Conservation (phyloP, 768 basidiomycete genomes). For the Russula lepida region DNA sequence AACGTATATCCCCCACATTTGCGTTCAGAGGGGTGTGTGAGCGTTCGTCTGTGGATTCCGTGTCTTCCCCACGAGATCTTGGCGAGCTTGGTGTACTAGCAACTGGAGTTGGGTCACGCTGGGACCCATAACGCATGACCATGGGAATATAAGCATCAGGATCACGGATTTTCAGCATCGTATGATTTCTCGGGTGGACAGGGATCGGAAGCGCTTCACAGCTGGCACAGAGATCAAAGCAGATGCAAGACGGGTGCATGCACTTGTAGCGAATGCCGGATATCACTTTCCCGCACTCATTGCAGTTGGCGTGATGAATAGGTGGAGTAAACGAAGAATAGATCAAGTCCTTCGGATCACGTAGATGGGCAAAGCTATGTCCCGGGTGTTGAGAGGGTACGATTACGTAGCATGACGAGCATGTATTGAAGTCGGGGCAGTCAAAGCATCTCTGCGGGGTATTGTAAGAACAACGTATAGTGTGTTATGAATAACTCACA, state of each 20-base stretch:
- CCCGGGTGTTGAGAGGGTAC: conserved; percentile 64
- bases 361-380: conserved; percentile 65
- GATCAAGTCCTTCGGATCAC: conserved; percentile 45
- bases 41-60: background rate
- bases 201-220: conserved; percentile 79
- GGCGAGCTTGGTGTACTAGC: background rate
- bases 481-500: conserved; percentile 37
- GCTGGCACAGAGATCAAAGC: conserved; percentile 70
- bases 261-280: conserved; percentile 74
- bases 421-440: conserved; percentile 84
- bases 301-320: conserved; percentile 51
- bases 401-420: conserved; percentile 63
- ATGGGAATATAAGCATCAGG: conserved; percentile 40
- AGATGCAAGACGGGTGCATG: conserved; percentile 66
- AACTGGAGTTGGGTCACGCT: background rate
- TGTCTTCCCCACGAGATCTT: background rate
- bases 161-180: conserved; percentile 64
- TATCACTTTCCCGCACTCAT: conserved; percentile 51
- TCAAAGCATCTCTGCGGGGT: conserved; percentile 61
- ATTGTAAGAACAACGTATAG: background rate
- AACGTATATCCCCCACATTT: background rate
- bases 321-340: background rate
- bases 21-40: background rate
- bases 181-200: conserved; percentile 63
- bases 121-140: conserved; percentile 29